Percentiles rank a stretch among this genome's conserved stretches.
Conservation (phyloP, 2,329 filamentous ascomycete species). For the Aspergillus luchuensis region DNA sequence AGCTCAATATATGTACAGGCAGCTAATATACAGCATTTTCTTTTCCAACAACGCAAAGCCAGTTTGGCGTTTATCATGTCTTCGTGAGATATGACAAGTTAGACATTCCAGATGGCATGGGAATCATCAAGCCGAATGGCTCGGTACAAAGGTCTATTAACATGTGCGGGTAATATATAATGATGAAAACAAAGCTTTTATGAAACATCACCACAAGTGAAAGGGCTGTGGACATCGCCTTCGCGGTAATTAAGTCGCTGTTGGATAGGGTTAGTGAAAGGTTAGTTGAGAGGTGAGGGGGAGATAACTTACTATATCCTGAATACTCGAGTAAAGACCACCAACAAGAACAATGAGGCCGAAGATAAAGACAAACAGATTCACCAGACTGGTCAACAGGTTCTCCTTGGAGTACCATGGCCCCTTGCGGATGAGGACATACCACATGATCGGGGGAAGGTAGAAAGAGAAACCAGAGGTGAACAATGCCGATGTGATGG, state of each 20-base stretch:
- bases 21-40: background rate
- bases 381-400: slow-evolving; percentile 27
- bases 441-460: slow-evolving; percentile 49
- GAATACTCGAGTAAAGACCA: slow-evolving; percentile 23
- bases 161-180: background rate
- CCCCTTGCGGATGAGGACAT: slow-evolving; percentile 26
- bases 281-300: background rate
- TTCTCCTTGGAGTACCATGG: slow-evolving; percentile 38
- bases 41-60: too few relatives aligned
- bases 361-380: slow-evolving; percentile 19
- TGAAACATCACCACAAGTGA: background rate
- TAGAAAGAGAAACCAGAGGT: slow-evolving; percentile 88
- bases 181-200: background rate
- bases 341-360: slow-evolving; percentile 21
- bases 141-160: too few relatives aligned
- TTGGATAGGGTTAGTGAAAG: background rate
- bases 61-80: background rate
- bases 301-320: slow-evolving; percentile 19
- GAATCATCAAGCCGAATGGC: background rate
- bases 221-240: background rate
- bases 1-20: background rate
- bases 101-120: background rate
- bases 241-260: background rate
- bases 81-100: background rate
- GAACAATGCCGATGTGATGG: slow-evolving; percentile 63